Conservation (phyloP, 768 basidiomycete genomes). For the Phaeolepiota aurea region DNA sequence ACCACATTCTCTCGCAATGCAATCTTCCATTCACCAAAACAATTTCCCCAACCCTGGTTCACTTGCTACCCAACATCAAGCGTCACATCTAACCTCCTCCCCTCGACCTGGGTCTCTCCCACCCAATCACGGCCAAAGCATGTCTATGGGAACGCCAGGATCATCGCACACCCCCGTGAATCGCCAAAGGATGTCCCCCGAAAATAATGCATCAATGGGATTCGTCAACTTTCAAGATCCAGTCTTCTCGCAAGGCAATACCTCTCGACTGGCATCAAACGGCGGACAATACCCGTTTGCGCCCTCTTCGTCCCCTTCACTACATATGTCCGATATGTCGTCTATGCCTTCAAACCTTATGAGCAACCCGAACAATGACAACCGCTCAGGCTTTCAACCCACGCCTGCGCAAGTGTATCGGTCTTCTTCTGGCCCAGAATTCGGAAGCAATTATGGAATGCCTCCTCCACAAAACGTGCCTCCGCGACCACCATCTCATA, state of each 20-base stretch:
- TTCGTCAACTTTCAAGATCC: constrained; percentile 30
- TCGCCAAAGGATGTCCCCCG: constrained; percentile 36
- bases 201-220: constrained; percentile 26
- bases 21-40: constrained; percentile 23
- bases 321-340: constrained; percentile 35
- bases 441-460: constrained; percentile 21
- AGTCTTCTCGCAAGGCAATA: constrained; percentile 21
- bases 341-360: constrained; percentile 26
- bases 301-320: constrained; percentile 41
- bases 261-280: constrained; percentile 25
- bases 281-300: constrained; percentile 32
- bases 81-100: constrained; percentile 29
- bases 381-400: constrained; percentile 34
- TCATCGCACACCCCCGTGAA: constrained; percentile 30
- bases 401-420: constrained; percentile 46
- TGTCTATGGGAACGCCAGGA: constrained; percentile 26
- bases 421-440: not conserved
- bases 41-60: constrained; percentile 27
- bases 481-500: constrained; percentile 33
- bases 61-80: constrained; percentile 29
- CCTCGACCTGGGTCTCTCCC: constrained; percentile 29
- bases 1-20: constrained; percentile 25
- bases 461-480: constrained; percentile 23
- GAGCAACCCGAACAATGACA: constrained; percentile 27
- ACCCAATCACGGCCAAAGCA: constrained; percentile 31